These are phyloP conservation scores for Thalassiosira mediterranea DNA, from an alignment of 352 stramenopile genomes.

Conservation along the genomic window DNA sequence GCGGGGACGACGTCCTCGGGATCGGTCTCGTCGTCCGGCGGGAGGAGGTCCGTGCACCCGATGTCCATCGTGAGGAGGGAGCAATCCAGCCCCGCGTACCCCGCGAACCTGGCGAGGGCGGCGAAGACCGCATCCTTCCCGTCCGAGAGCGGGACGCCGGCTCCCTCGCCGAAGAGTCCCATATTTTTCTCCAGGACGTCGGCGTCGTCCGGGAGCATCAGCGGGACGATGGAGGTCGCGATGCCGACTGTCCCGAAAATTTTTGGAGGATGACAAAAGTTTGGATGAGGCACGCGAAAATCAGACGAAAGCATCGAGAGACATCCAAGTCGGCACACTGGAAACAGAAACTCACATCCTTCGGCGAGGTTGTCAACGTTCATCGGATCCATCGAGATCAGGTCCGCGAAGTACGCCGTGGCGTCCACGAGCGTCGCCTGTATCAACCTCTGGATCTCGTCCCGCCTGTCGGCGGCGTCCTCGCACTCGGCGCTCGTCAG, in stretches of 20 bases:
- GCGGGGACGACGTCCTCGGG: no score
- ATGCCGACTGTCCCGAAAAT: slow-evolving; percentile 18
- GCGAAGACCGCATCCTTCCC: slow-evolving; percentile 28
- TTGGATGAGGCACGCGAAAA: neutral
- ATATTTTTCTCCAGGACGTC: slow-evolving; percentile 42
- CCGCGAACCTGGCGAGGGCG: slow-evolving; percentile 28
- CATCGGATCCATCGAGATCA: slow-evolving; percentile 21
- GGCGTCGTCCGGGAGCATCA: slow-evolving; percentile 13
- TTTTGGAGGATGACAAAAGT: no score
- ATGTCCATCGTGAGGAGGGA: slow-evolving; percentile 23
- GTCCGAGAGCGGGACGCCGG: neutral
- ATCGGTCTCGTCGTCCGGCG: no score
- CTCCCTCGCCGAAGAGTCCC: slow-evolving; percentile 18
- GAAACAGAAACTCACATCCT: slow-evolving; percentile 2
- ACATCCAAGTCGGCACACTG: no score
- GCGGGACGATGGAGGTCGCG: slow-evolving; percentile 24
- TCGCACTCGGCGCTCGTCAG: slow-evolving; percentile 20
- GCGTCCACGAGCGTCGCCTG: slow-evolving; percentile 47
- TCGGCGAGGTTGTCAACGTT: slow-evolving; percentile 38
- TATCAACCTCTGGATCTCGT: slow-evolving; percentile 28
- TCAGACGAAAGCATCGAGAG: no score
- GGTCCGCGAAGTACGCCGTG: slow-evolving; percentile 40
- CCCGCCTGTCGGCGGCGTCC: slow-evolving; percentile 5
- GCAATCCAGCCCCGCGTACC: slow-evolving; percentile 26
- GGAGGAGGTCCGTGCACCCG: no score